phyloP scores from a whole-genome alignment of 2,329 filamentous ascomycete genomes.

The Pezicula carpinea region DNA sequence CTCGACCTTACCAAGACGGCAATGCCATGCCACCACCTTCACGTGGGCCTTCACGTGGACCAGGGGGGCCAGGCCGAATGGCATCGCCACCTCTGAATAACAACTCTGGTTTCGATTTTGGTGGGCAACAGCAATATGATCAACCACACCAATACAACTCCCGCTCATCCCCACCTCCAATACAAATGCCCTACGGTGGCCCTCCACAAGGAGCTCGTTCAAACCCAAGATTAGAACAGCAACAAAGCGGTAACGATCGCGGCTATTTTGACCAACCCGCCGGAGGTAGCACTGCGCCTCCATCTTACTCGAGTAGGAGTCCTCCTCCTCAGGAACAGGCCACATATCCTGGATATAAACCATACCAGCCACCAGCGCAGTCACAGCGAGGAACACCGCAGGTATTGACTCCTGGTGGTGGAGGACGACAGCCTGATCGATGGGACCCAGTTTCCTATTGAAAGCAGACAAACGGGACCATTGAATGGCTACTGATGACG shows the following conservation, averaged over 20 bases:
- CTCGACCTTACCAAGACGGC: slow-evolving; percentile 5
- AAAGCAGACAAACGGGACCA: slow-evolving; percentile 1
- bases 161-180: slow-evolving; percentile 9
- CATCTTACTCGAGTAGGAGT: slow-evolving; percentile 20
- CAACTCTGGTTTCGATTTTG: slow-evolving; percentile 23
- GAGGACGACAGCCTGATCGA: slow-evolving; percentile 14
- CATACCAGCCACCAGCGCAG: slow-evolving; percentile 13
- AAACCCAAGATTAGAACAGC: slow-evolving; percentile 3
- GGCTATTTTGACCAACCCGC: slow-evolving; percentile 8
- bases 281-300: slow-evolving; percentile 9
- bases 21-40: slow-evolving; percentile 4
- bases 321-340: slow-evolving; percentile 15
- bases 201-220: slow-evolving; percentile 3
- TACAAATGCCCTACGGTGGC: slow-evolving; percentile 11
- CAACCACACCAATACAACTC: slow-evolving; percentile 8
- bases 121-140: slow-evolving; percentile 3
- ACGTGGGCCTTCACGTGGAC: slow-evolving; percentile 15
- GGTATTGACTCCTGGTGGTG: slow-evolving; percentile 6
- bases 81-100: slow-evolving; percentile 21
- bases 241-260: slow-evolving; percentile 4
- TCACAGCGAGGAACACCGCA: slow-evolving; percentile 2
- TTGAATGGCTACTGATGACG: slow-evolving; percentile 3
- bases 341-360: slow-evolving; percentile 18
- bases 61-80: slow-evolving; percentile 15
- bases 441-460: slow-evolving; percentile 23